Evolutionary conservation across 257 asterid species (phyloP).

Genomic region (Ajuga chamaepitys): DNA sequence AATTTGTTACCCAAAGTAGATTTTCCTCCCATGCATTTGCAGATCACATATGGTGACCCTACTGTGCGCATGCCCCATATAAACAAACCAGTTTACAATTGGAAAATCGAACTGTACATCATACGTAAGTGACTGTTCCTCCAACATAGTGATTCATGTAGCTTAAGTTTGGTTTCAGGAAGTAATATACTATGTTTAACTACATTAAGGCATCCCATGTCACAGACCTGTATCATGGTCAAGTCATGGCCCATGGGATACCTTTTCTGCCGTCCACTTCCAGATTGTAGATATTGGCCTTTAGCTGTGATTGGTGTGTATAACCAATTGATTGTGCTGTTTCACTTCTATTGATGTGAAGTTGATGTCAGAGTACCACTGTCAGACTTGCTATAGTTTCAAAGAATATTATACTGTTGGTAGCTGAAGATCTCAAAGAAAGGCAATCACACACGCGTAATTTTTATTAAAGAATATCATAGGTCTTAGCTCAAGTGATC

Average conservation of each 20-base stretch:
- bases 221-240: background rate
- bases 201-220: background rate
- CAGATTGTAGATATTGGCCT: background rate
- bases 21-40: constrained; percentile 25
- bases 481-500: background rate
- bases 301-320: background rate
- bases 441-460: background rate
- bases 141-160: background rate
- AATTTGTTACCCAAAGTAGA: constrained; percentile 3
- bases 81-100: constrained; percentile 62
- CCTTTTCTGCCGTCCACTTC: background rate
- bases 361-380: background rate
- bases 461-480: background rate
- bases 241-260: background rate
- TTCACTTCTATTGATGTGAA: background rate
- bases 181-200: background rate
- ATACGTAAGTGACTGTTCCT: constrained; percentile 59
- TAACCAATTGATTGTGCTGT: background rate
- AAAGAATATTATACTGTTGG: background rate
- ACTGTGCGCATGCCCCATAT: constrained; percentile 81
- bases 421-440: background rate
- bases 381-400: background rate
- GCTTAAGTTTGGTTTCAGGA: background rate
- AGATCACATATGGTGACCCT: constrained; percentile 99
- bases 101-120: constrained; percentile 76